Base-by-base conservation (phyloP, 345 rosid genomes). In the Turnera subulata region DNA sequence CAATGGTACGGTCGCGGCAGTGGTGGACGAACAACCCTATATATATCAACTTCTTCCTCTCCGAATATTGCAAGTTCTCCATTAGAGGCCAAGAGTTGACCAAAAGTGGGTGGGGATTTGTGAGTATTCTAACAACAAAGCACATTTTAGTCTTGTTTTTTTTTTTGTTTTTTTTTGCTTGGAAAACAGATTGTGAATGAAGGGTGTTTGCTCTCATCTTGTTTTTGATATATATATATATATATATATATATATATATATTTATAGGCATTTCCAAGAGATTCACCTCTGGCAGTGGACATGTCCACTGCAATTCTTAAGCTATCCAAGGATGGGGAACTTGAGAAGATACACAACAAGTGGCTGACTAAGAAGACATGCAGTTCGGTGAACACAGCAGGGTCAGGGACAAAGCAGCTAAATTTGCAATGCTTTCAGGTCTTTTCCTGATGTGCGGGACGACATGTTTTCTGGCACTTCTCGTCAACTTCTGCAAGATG, bases 101-200 rank as follows among this genome's bases (percentile, higher is more conserved):
- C 44, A 85, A 79, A 67, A 69, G 85, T 12, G 91, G 88, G 18
- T 85, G 96, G 98, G 98, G 98, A 51, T 91, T 88, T 74, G 98
- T 91, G 47, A 91, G 98, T 85, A 72, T 62, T 72, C 50, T 25
- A n/a, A n/a, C n/a, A n/a, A n/a, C n/a, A n/a, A n/a, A n/a, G n/a
- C n/a, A n/a, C n/a, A 48, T 33, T 57, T n/a, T 20, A 62, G 22
- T 33, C 14, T 56, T 1, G 43, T 18, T 40, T 21, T 23, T 49
- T 47, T 46, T 11, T 12, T 46, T n/a, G n/a, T n/a, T n/a, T n/a
- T n/a, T n/a, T n/a, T n/a, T n/a, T n/a, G n/a, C n/a, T 14, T 12
- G 46, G 9, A 19, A 23, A 20, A 22, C 61, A 22, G 18, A 39
- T 53, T 44, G 20, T 37, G n/a, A n/a, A n/a, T n/a, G n/a, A n/a